A percentile compares a stretch with the other conserved stretches of the same genome.
phyloP scores from a whole-genome alignment of 129 eudicot species.

The Lactuca saligna region DNA sequence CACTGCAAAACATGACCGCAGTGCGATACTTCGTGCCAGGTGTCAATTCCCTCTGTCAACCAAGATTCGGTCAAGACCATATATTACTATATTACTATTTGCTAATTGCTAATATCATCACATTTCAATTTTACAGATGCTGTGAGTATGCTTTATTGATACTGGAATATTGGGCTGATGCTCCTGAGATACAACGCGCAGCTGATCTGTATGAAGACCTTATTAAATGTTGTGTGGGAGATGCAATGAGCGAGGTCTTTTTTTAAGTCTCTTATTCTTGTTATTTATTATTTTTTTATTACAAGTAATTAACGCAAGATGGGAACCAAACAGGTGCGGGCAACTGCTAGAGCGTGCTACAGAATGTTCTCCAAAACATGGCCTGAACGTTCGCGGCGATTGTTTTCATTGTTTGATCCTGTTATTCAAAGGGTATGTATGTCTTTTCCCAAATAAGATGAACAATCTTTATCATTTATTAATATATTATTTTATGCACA shows the following conservation, averaged over 20 bases:
- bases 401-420: constrained; percentile 83
- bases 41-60: constrained; percentile 20
- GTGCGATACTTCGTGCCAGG: constrained; percentile 94
- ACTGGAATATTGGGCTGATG: constrained; percentile 95
- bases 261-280: neutral
- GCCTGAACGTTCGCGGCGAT: constrained; percentile 94
- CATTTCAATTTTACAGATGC: constrained; percentile 49
- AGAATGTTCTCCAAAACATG: constrained; percentile 95
- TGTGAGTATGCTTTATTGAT: constrained; percentile 94
- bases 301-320: constrained; percentile 19
- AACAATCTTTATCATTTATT: constrained; percentile 13
- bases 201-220: constrained; percentile 97
- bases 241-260: constrained; percentile 94
- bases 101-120: constrained; percentile 10
- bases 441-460: neutral
- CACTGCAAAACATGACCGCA: constrained; percentile 87
- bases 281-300: neutral
- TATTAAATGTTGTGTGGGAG: constrained; percentile 86
- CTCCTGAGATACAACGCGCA: constrained; percentile 93
- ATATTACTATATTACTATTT: neutral
- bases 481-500: constrained; percentile 22
- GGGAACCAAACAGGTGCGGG: constrained; percentile 75
- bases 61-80: neutral
- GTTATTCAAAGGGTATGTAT: constrained; percentile 83
- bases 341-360: constrained; percentile 98